Percentiles rank a stretch among this genome's conserved stretches.
Evolutionary conservation across 2,329 filamentous ascomycete species (phyloP).

Genomic region (Simplicillium aogashimaense): DNA sequence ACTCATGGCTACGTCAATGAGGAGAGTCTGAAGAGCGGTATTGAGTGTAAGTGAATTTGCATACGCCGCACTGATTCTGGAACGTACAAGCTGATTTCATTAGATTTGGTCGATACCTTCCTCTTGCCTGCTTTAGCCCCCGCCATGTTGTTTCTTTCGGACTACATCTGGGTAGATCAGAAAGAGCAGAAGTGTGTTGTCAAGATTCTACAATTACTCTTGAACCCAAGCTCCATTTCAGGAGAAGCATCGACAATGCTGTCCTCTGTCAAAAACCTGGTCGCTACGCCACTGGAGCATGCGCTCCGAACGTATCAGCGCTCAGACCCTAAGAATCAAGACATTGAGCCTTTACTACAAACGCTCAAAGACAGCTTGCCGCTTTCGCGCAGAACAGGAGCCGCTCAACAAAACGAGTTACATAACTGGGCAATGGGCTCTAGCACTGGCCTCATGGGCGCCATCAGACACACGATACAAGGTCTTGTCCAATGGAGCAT

Average conservation of each 20-base stretch:
- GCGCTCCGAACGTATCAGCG: slow-evolving; percentile 57
- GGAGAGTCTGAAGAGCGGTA: slow-evolving; percentile 61
- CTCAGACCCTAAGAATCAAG: slow-evolving; percentile 55
- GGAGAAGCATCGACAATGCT: slow-evolving; percentile 64
- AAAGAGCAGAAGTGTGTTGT: slow-evolving; percentile 59
- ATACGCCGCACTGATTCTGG: too few relatives aligned
- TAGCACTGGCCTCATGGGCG: slow-evolving; percentile 44
- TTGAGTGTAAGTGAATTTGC: slow-evolving; percentile 53
- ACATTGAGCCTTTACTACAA: slow-evolving; percentile 60
- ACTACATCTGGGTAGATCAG: slow-evolving; percentile 58
- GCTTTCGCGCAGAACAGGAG: slow-evolving; percentile 50
- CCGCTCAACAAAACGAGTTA: slow-evolving; percentile 55
- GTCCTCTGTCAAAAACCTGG: slow-evolving; percentile 58
- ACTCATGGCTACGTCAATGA: slow-evolving; percentile 55
- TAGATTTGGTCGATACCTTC: slow-evolving; percentile 70
- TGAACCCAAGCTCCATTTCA: slow-evolving; percentile 61
- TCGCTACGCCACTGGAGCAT: slow-evolving; percentile 59
- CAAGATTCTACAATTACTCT: slow-evolving; percentile 61
- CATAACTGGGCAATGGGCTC: slow-evolving; percentile 54
- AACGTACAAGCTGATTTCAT: too few relatives aligned
- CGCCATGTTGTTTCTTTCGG: slow-evolving; percentile 61
- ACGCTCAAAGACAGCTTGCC: slow-evolving; percentile 51
- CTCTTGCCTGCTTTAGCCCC: slow-evolving; percentile 69
- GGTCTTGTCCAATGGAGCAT: slow-evolving; percentile 58
- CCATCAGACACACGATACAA: slow-evolving; percentile 51